phyloP scores from a whole-genome alignment of 441 rosid species.

The Melianthus villosus region DNA sequence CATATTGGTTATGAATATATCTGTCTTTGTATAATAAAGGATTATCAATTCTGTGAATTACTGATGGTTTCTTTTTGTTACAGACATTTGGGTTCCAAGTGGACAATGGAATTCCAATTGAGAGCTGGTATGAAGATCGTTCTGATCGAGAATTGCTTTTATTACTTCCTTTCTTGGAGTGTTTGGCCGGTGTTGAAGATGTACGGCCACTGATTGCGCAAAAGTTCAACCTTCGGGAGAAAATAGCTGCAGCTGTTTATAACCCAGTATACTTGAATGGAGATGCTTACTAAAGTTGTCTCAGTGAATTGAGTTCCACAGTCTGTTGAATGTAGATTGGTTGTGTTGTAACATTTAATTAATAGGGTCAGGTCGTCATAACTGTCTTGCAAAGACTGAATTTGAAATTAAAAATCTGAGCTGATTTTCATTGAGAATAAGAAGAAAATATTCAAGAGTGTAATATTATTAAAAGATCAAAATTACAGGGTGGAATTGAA shows the following conservation, averaged over 20 bases:
- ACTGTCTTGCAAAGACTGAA: too few relatives aligned
- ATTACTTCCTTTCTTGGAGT: conserved; percentile 76
- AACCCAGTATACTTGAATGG: too few relatives aligned
- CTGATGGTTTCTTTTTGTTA: conserved; percentile 5
- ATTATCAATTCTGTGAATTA: background rate
- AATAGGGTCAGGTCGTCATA: too few relatives aligned
- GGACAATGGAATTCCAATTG: conserved; percentile 90
- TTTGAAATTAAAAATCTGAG: too few relatives aligned
- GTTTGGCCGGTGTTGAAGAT: conserved; percentile 71
- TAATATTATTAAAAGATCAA: too few relatives aligned
- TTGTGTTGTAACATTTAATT: too few relatives aligned
- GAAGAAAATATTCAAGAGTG: too few relatives aligned
- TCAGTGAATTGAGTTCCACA: too few relatives aligned
- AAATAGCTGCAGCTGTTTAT: conserved; percentile 69
- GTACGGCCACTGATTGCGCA: conserved; percentile 61
- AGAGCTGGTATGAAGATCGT: conserved; percentile 89
- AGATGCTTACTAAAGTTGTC: too few relatives aligned
- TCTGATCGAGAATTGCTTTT: conserved; percentile 63
- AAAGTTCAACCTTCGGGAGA: conserved; percentile 66
- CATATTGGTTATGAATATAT: background rate
- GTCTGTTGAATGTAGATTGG: too few relatives aligned
- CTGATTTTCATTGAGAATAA: too few relatives aligned
- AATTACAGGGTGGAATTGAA: too few relatives aligned
- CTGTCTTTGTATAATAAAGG: background rate
- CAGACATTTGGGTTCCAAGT: conserved; percentile 97